These are phyloP conservation scores for Fusarium transvaalense DNA, from an alignment of 2,329 filamentous ascomycete genomes.

Conservation along the genomic window DNA sequence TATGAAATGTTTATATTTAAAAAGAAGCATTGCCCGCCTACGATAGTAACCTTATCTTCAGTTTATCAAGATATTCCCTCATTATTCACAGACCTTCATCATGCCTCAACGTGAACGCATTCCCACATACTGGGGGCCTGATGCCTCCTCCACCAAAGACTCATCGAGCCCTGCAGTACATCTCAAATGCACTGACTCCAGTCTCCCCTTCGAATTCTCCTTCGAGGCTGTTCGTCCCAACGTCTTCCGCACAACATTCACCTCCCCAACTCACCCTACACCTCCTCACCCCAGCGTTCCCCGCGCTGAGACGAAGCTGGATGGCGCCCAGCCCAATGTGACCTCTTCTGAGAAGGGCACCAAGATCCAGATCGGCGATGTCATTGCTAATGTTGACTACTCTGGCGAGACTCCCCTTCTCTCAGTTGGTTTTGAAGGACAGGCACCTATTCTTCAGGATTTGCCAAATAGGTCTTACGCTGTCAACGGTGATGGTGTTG, in stretches of 20 bases:
- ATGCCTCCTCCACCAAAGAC: conserved; percentile 47
- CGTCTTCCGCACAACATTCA: conserved; percentile 76
- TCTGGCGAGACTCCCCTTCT: conserved; percentile 65
- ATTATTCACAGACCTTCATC: neutral
- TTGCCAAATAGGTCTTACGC: conserved; percentile 75
- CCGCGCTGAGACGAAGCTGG: conserved; percentile 55
- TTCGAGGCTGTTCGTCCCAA: conserved; percentile 73
- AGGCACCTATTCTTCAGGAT: conserved; percentile 71
- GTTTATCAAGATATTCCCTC: neutral
- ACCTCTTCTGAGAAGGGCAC: conserved; percentile 53
- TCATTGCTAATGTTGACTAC: conserved; percentile 71
- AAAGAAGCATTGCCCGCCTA: neutral
- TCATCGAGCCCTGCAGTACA: conserved; percentile 46
- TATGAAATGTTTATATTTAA: neutral
- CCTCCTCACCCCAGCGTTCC: conserved; percentile 73
- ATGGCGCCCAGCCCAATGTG: conserved; percentile 48
- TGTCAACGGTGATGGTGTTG: conserved; percentile 70
- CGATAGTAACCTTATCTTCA: neutral
- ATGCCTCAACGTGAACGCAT: conserved; percentile 51
- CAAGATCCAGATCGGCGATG: conserved; percentile 60
- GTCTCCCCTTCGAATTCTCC: conserved; percentile 65
- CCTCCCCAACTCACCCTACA: conserved; percentile 70
- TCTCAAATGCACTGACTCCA: conserved; percentile 43
- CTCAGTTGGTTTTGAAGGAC: conserved; percentile 62
- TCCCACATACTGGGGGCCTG: conserved; percentile 45